These are phyloP conservation scores for Neocallimastix lanati DNA, from an alignment of 192 early-diverging fungal genomes.

Conservation along the genomic window DNA sequence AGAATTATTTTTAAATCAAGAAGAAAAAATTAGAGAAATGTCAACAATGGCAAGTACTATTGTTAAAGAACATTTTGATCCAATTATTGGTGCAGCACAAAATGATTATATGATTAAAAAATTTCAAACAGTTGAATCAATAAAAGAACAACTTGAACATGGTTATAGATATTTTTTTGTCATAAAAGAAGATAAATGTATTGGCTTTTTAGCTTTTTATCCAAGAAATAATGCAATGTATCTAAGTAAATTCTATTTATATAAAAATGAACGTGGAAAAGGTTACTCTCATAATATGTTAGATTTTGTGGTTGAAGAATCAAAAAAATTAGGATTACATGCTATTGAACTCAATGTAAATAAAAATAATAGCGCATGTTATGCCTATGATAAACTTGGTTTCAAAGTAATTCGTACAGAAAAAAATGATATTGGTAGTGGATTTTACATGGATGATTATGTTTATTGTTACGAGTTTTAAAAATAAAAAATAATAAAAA, in stretches of 20 bases:
- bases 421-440: background rate
- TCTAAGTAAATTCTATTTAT: background rate
- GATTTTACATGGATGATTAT: background rate
- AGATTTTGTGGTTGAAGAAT: background rate
- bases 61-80: background rate
- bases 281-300: background rate
- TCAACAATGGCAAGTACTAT: background rate
- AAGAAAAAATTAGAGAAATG: background rate
- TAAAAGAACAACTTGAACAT: background rate
- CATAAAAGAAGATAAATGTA: background rate
- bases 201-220: background rate
- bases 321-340: background rate
- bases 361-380: background rate
- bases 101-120: background rate
- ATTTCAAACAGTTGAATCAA: background rate
- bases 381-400: background rate
- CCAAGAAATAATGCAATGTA: background rate
- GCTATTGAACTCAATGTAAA: background rate
- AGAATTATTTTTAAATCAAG: background rate
- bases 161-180: background rate
- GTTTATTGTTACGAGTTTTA: background rate
- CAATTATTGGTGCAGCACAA: background rate
- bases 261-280: background rate
- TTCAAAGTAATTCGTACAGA: background rate
- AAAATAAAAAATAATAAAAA: background rate